phyloP scores from a whole-genome alignment of 495 filamentous ascomycete species.

The Astrothelium subdiscretum region DNA sequence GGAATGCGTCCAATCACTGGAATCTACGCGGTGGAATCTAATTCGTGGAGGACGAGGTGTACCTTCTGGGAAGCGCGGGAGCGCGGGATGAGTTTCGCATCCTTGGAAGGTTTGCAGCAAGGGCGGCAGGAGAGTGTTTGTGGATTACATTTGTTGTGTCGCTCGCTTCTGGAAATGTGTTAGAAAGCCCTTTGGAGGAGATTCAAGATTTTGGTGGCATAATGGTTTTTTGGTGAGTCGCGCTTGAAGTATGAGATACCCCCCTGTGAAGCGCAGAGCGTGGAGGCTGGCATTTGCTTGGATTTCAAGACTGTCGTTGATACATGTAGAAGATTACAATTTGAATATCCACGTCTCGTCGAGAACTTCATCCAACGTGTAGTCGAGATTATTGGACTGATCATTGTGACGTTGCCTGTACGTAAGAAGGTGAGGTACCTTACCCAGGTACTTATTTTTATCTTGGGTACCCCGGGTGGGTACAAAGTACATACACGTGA shows the following conservation, averaged over 20 bases:
- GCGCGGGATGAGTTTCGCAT: background rate
- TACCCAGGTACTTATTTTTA: too few relatives aligned
- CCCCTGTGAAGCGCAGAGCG: constrained; percentile 1
- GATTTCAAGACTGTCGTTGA: background rate
- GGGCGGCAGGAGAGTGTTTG: constrained; percentile 1
- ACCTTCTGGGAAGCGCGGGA: background rate
- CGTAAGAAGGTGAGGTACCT: too few relatives aligned
- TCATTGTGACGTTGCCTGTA: too few relatives aligned
- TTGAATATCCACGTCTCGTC: background rate
- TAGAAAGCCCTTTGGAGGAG: background rate
- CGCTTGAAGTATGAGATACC: background rate
- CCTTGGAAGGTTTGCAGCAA: background rate
- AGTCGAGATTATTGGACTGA: too few relatives aligned
- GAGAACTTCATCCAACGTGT: too few relatives aligned
- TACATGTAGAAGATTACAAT: background rate
- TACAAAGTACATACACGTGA: background rate
- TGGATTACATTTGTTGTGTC: constrained; percentile 16
- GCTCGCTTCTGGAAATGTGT: constrained; percentile 2
- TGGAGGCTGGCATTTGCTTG: background rate
- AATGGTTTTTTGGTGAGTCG: background rate
- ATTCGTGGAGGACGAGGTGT: background rate
- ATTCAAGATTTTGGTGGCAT: too few relatives aligned
- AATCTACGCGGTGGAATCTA: constrained; percentile 3
- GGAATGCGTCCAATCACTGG: constrained; percentile 41
- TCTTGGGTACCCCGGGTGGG: background rate